phyloP scores from a whole-genome alignment of 768 basidiomycete genomes.

The Krasilnikovozyma curviuscula region DNA sequence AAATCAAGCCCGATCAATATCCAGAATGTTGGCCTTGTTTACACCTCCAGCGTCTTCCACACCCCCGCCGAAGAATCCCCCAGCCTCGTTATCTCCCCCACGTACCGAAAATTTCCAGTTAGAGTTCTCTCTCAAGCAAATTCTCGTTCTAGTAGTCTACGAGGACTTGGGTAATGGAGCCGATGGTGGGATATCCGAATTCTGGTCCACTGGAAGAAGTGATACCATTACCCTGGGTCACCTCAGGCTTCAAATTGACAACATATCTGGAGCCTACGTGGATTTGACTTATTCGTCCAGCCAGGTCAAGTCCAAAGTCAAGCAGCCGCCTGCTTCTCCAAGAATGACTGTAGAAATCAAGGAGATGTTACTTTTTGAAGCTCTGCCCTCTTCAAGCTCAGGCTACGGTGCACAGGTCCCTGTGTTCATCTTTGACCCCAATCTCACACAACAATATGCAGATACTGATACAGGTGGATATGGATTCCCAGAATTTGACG shows the following conservation, averaged over 20 bases:
- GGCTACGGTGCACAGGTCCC: slow-evolving; percentile 27
- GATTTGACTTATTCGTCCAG: background rate
- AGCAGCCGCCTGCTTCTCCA: background rate
- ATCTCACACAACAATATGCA: slow-evolving; percentile 41
- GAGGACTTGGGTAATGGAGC: too few species aligned
- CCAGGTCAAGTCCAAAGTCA: too few species aligned
- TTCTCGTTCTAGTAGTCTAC: too few species aligned
- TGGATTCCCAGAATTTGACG: slow-evolving; percentile 20
- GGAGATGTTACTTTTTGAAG: slow-evolving; percentile 21
- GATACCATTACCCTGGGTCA: background rate
- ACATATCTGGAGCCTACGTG: background rate
- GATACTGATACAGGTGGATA: background rate
- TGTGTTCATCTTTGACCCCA: slow-evolving; percentile 53
- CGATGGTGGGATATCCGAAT: too few species aligned
- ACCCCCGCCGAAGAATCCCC: too few species aligned
- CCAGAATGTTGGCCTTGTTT: background rate
- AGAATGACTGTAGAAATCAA: background rate
- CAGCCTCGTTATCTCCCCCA: background rate
- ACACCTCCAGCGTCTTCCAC: background rate
- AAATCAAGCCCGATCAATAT: background rate
- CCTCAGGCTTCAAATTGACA: slow-evolving; percentile 7
- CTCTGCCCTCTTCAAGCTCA: slow-evolving; percentile 14
- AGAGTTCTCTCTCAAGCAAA: too few species aligned
- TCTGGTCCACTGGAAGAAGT: background rate
- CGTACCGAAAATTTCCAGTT: too few species aligned